These are phyloP conservation scores for Thelonectria olida DNA, from an alignment of 2,329 filamentous ascomycete genomes.

Conservation along the genomic window DNA sequence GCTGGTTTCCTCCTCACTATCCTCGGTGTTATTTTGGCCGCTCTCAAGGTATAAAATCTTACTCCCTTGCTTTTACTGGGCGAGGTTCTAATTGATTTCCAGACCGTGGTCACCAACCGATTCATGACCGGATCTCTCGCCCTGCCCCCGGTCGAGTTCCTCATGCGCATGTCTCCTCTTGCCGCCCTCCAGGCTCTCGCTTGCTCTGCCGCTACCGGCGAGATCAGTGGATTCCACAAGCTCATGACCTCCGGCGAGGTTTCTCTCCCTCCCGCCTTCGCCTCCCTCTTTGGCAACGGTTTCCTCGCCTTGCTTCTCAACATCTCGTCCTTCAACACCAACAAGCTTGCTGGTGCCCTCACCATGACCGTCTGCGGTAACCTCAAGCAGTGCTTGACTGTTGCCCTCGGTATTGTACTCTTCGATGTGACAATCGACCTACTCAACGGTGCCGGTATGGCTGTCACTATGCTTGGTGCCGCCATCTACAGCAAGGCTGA, in stretches of 20 bases:
- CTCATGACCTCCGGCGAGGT: constrained; percentile 48
- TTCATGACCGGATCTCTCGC: constrained; percentile 70
- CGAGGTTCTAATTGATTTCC: constrained; percentile 26
- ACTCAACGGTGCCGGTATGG: constrained; percentile 66
- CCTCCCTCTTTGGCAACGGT: constrained; percentile 60
- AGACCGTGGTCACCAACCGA: constrained; percentile 70
- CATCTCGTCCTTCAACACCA: constrained; percentile 65
- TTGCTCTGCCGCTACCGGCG: constrained; percentile 62
- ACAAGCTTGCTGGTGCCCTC: constrained; percentile 65
- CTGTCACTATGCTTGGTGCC: constrained; percentile 63
- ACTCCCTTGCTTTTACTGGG: not conserved
- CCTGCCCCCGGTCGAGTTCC: constrained; percentile 66
- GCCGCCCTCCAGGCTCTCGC: constrained; percentile 64
- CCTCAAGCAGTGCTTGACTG: constrained; percentile 66
- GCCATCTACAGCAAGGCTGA: constrained; percentile 68
- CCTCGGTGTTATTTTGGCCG: constrained; percentile 62
- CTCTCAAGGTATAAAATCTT: constrained; percentile 57
- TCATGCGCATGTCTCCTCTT: constrained; percentile 70
- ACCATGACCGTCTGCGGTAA: constrained; percentile 70
- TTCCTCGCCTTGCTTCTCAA: constrained; percentile 65
- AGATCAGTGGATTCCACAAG: constrained; percentile 54
- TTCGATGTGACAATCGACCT: constrained; percentile 61
- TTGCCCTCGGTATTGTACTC: constrained; percentile 61
- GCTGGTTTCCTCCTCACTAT: constrained; percentile 65
- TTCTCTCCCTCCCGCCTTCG: constrained; percentile 47